A percentile compares a stretch with the other conserved stretches of the same genome.
Evolutionary conservation across 108 stramenopile species (phyloP).

Genomic region (Pseudonitzschia multistriata): DNA sequence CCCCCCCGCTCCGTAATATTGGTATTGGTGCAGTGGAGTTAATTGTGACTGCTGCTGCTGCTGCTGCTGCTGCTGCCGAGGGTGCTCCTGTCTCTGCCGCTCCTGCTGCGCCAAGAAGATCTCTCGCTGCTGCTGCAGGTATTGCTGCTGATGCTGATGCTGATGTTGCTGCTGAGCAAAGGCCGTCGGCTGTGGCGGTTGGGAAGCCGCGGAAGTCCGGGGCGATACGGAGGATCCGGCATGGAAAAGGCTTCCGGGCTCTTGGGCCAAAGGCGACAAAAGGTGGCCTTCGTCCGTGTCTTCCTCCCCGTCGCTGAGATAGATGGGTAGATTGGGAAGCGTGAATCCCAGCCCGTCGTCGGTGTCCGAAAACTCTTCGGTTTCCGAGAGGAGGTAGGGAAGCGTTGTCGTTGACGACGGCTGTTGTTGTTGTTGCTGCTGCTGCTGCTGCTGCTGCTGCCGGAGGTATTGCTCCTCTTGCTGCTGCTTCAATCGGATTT

Average conservation of each 20-base stretch:
- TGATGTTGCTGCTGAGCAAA: background rate
- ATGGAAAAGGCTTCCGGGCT: background rate
- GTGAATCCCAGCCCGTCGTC: slow-evolving; percentile 73
- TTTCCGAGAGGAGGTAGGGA: slow-evolving; percentile 40
- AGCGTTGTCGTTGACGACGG: background rate
- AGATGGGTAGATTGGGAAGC: slow-evolving; percentile 81
- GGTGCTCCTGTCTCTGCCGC: slow-evolving; percentile 31
- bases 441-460: slow-evolving; percentile 42
- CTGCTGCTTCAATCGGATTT: slow-evolving; percentile 13
- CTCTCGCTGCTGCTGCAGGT: slow-evolving; percentile 4
- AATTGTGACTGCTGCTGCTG: background rate
- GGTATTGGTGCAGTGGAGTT: slow-evolving; percentile 2
- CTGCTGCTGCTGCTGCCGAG: slow-evolving; percentile 1
- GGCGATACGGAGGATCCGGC: background rate
- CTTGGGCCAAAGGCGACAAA: background rate
- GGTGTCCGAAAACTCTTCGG: slow-evolving; percentile 54
- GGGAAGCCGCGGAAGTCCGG: background rate
- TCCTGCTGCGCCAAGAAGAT: slow-evolving; percentile 17
- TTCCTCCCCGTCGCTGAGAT: slow-evolving; percentile 72
- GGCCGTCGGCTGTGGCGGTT: background rate
- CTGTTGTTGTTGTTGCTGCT: slow-evolving; percentile 29
- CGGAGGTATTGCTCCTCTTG: slow-evolving; percentile 16
- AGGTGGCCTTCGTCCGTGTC: slow-evolving; percentile 22
- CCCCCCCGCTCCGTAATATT: slow-evolving; percentile 1
- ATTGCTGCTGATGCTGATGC: slow-evolving; percentile 1